A percentile compares a stretch with the other conserved stretches of the same genome.
Conservation (phyloP, 176 grass and related monocot species). For the Eleusine indica region DNA sequence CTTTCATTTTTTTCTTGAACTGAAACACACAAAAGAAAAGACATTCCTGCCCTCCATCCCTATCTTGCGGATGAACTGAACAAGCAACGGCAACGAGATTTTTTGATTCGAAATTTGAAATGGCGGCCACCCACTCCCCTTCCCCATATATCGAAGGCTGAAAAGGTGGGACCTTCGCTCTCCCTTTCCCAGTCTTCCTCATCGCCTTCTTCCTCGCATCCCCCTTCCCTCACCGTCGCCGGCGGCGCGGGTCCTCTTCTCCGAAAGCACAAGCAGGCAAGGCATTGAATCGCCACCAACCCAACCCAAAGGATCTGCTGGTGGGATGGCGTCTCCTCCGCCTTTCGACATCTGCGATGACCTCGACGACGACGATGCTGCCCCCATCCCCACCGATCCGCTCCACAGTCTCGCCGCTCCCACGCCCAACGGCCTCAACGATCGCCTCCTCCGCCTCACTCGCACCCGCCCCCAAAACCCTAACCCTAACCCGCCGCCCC, state of each 20-base stretch:
- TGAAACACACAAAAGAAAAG: too few relatives aligned
- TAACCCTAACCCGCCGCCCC: constrained; percentile 34
- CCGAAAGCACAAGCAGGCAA: neutral
- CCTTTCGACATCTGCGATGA: constrained; percentile 37
- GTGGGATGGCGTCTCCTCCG: constrained; percentile 40
- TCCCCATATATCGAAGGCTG: neutral
- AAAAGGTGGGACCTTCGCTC: neutral
- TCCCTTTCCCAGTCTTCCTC: neutral
- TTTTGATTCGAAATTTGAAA: constrained; percentile 14
- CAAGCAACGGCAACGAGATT: too few relatives aligned
- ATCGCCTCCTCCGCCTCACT: constrained; percentile 64
- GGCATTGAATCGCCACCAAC: neutral
- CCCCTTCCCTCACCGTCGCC: neutral
- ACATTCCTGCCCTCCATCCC: too few relatives aligned
- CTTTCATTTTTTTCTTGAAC: too few relatives aligned
- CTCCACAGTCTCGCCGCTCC: constrained; percentile 25
- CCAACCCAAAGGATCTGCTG: neutral
- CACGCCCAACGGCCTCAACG: constrained; percentile 85
- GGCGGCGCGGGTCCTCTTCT: neutral
- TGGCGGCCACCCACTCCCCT: neutral
- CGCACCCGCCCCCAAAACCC: constrained; percentile 45
- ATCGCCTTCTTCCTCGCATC: neutral
- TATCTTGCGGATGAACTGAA: too few relatives aligned
- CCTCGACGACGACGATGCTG: constrained; percentile 37
- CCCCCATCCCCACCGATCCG: neutral